Conservation (phyloP, 148 eudicot genomes). For the Amaranthus palmeri region DNA sequence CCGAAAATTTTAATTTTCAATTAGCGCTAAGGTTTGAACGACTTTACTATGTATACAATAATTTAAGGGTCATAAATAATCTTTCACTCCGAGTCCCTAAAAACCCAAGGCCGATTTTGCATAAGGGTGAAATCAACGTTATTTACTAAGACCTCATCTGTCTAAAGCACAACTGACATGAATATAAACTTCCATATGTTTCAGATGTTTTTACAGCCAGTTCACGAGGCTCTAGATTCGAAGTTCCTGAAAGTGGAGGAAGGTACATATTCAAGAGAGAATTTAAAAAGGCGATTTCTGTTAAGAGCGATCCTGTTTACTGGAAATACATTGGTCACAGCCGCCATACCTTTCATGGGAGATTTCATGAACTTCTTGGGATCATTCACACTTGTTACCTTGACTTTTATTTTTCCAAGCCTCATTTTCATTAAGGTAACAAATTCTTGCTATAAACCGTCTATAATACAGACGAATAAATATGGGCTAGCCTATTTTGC, state of each 20-base stretch:
- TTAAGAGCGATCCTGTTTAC: slow-evolving; percentile 42
- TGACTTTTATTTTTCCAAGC: slow-evolving; percentile 60
- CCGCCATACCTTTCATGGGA: slow-evolving; percentile 67
- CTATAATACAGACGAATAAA: no score
- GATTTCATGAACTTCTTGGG: slow-evolving; percentile 53
- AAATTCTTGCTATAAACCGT: no score
- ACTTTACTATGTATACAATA: no score
- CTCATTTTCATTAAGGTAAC: slow-evolving; percentile 63
- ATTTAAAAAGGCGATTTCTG: slow-evolving; percentile 37
- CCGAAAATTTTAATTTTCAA: no score
- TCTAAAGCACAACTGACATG: neutral
- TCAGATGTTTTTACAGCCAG: slow-evolving; percentile 54
- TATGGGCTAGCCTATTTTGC: no score
- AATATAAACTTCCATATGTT: slow-evolving; percentile 4
- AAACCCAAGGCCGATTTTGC: no score
- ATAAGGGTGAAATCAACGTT: no score
- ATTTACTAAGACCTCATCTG: no score
- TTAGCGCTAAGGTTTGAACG: no score
- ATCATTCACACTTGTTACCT: slow-evolving; percentile 41
- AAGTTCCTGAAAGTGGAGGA: slow-evolving; percentile 39
- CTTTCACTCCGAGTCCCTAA: no score
- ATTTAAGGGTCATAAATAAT: no score
- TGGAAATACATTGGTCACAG: slow-evolving; percentile 45
- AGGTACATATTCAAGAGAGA: slow-evolving; percentile 41
- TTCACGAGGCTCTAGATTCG: slow-evolving; percentile 54